These are phyloP conservation scores for Byssoonygena ceratinophila DNA, from an alignment of 2,329 filamentous ascomycete species.

Conservation along the genomic window DNA sequence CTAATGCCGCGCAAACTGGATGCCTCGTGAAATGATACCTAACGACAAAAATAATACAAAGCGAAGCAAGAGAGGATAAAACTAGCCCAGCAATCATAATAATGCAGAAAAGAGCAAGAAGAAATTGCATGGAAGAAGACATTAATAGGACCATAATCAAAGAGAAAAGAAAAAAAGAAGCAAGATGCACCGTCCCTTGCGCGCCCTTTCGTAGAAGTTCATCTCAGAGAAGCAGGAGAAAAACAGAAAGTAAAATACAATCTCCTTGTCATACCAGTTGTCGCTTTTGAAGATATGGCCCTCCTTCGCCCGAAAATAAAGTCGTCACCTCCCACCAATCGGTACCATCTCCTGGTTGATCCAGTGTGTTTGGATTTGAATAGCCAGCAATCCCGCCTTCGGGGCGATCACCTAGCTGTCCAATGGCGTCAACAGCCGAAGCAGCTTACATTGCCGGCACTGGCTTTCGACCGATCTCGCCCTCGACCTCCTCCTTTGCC, in stretches of 20 bases:
- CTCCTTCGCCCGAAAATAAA: background rate
- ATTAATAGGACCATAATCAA: slow-evolving; percentile 8
- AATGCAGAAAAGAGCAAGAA: background rate
- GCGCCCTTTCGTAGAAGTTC: slow-evolving; percentile 1
- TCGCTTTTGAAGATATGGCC: background rate
- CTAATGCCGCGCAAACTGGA: background rate
- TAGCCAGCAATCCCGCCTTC: background rate
- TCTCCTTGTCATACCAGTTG: background rate
- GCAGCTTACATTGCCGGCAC: slow-evolving; percentile 7
- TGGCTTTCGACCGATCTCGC: background rate
- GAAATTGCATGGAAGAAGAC: background rate
- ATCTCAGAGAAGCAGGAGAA: background rate
- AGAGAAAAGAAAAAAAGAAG: background rate
- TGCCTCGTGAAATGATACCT: background rate
- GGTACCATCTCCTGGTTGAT: background rate
- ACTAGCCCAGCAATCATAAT: background rate
- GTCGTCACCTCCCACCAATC: background rate
- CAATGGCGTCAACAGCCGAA: no score
- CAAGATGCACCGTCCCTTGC: slow-evolving; percentile 3
- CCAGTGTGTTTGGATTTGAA: background rate
- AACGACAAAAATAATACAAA: background rate
- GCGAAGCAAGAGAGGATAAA: background rate
- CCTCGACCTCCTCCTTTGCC: background rate
- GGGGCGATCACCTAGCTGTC: background rate
- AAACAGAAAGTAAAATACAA: background rate